These are phyloP conservation scores for Xylaria telfairii DNA, from an alignment of 495 filamentous ascomycete species.

Conservation along the genomic window DNA sequence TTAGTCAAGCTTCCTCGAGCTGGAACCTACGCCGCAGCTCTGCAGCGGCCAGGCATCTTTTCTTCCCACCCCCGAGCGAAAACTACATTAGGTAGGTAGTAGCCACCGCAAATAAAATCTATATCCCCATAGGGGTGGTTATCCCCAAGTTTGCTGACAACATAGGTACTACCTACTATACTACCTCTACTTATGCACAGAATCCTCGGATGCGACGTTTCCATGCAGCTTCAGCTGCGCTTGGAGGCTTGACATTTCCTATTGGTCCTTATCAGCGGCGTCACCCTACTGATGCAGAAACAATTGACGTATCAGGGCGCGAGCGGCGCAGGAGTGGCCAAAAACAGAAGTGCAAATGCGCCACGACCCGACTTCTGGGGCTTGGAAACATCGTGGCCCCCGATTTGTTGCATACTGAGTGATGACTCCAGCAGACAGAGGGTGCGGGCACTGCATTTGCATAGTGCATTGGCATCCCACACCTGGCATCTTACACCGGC, in stretches of 20 bases:
- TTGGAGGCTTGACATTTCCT: conserved; percentile 1
- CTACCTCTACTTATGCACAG: background rate
- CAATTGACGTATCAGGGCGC: conserved; percentile 24
- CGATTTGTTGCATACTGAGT: conserved; percentile 3
- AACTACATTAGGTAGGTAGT: background rate
- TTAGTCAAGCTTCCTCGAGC: background rate
- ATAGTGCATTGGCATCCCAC: background rate
- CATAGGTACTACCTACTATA: background rate
- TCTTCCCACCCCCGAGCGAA: background rate
- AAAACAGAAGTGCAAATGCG: conserved; percentile 18
- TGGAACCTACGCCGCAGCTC: background rate
- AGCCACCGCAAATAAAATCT: background rate
- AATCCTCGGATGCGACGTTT: conserved; percentile 20
- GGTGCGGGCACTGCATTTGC: background rate
- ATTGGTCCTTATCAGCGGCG: conserved; percentile 1
- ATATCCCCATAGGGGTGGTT: background rate
- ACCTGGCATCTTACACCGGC: background rate
- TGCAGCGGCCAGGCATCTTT: background rate
- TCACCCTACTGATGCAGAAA: conserved; percentile 14
- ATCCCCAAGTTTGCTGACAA: background rate
- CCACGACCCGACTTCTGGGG: conserved; percentile 14
- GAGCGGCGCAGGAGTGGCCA: conserved; percentile 10
- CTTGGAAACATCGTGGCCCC: conserved; percentile 9
- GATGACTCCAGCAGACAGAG: background rate
- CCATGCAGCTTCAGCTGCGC: background rate